Percentiles rank a stretch among this genome's conserved stretches.
These are phyloP conservation scores for Candida suzukii DNA, from an alignment of 805 yeast species.

Conservation along the genomic window DNA sequence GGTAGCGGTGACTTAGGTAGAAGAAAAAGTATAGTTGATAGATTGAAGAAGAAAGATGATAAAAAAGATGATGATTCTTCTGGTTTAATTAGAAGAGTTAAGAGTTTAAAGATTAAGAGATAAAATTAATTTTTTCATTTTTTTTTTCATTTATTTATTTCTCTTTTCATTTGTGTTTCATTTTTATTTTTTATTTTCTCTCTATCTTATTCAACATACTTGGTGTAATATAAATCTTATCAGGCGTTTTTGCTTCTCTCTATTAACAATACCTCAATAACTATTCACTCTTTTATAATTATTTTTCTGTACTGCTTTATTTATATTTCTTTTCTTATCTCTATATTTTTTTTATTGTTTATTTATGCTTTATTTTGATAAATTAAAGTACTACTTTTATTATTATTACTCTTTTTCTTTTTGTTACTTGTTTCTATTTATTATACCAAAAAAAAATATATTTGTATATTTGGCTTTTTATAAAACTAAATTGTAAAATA, in stretches of 20 bases:
- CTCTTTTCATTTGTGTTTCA: no score
- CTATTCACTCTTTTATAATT: not conserved
- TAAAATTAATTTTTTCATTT: not conserved
- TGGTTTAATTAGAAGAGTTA: conserved; percentile 76
- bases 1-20: conserved; percentile 50
- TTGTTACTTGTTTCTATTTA: no score
- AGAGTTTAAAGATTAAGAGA: conserved; percentile 65
- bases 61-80: conserved; percentile 22
- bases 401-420: no score
- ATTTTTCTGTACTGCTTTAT: not conserved
- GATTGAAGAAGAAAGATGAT: conserved; percentile 32
- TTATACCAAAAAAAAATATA: no score
- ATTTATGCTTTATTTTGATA: no score
- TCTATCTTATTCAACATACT: no score
- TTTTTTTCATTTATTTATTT: not conserved
- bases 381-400: no score
- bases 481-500: no score
- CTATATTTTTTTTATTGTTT: not conserved
- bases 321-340: not conserved
- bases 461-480: no score
- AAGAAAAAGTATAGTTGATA: conserved; percentile 76
- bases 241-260: no score
- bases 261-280: no score
- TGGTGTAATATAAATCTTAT: no score
- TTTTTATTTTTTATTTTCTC: not conserved